Conservation (phyloP, 208 protist genomes). For the Leishmania tarentolae region DNA sequence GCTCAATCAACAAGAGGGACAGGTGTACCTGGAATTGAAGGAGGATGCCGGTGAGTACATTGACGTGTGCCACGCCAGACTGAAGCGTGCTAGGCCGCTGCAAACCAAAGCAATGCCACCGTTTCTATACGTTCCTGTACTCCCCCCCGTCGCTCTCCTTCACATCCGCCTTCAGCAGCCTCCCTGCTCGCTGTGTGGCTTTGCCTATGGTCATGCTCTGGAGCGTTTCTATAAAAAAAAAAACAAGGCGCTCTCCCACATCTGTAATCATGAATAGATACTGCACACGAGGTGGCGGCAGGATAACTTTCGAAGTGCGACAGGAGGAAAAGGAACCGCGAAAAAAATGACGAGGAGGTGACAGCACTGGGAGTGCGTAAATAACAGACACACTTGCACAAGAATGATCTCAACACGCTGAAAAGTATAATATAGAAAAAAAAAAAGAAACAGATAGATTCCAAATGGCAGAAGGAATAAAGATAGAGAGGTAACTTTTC, state of each 20-base stretch:
- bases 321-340: neutral
- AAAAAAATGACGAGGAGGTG: neutral
- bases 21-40: neutral
- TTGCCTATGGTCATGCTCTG: neutral
- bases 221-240: no score
- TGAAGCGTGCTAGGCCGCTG: neutral
- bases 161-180: neutral
- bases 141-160: neutral
- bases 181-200: neutral
- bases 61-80: neutral
- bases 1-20: neutral
- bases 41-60: neutral
- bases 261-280: no score
- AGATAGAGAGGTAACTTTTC: no score
- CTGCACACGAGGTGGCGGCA: no score
- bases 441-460: neutral
- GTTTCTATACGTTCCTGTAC: neutral
- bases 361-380: neutral
- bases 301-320: no score
- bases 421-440: neutral
- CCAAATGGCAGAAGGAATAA: neutral
- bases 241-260: neutral
- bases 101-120: neutral
- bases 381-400: neutral
- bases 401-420: neutral